A percentile compares a stretch with the other conserved stretches of the same genome.
Conservation (phyloP, 768 basidiomycete species). For the Mycena rosella region DNA sequence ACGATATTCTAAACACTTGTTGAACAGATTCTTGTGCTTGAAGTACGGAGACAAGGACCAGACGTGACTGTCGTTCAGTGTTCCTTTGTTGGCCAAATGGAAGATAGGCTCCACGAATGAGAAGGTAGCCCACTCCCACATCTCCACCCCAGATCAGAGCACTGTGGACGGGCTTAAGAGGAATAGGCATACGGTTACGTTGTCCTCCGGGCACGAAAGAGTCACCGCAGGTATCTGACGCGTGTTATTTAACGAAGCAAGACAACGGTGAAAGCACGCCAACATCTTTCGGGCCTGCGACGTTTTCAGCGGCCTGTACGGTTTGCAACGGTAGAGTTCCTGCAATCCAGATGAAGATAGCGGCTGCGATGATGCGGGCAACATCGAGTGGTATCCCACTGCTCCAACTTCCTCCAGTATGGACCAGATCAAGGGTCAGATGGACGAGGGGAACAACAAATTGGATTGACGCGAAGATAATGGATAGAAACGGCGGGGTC, state of each 20-base stretch:
- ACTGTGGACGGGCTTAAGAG: neutral
- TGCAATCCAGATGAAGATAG: conserved; percentile 59
- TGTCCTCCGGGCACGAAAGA: conserved; percentile 74
- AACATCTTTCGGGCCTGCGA: conserved; percentile 65
- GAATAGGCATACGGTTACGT: conserved; percentile 50
- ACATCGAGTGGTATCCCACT: conserved; percentile 40
- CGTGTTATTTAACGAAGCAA: conserved; percentile 20
- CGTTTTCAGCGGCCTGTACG: conserved; percentile 58
- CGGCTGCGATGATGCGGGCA: conserved; percentile 50
- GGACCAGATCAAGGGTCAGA: conserved; percentile 48
- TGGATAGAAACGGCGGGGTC: conserved; percentile 67
- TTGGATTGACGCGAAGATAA: conserved; percentile 57
- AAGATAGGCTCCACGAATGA: conserved; percentile 76
- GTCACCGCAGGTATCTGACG: conserved; percentile 61
- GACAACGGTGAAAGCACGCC: conserved; percentile 36
- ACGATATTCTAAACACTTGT: conserved; percentile 69
- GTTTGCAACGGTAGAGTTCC: conserved; percentile 69
- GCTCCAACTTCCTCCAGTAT: conserved; percentile 28
- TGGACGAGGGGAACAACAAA: conserved; percentile 52
- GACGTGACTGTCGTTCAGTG: conserved; percentile 64
- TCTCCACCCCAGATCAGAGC: conserved; percentile 29
- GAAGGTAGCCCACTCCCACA: conserved; percentile 77
- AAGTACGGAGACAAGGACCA: conserved; percentile 79
- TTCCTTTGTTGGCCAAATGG: conserved; percentile 61
- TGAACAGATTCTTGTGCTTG: conserved; percentile 75